Evolutionary conservation across 2,329 filamentous ascomycete species (phyloP).

Genomic region (Ciborinia camelliae): DNA sequence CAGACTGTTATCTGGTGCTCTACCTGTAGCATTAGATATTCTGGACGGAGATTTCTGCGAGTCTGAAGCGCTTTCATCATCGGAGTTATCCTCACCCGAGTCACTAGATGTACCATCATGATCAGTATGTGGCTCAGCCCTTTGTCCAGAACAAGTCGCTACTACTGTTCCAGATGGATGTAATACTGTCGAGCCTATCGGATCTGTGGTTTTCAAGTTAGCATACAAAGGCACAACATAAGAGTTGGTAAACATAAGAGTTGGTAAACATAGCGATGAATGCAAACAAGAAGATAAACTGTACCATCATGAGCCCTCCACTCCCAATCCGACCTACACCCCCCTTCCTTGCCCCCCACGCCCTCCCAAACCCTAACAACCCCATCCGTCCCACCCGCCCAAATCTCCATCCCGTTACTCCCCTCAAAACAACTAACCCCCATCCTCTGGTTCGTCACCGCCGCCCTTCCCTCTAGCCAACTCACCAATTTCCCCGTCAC

Average conservation of each 20-base stretch:
- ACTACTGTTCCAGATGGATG: constrained; percentile 37
- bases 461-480: constrained; percentile 50
- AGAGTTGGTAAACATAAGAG: too few relatives aligned
- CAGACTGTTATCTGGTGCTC: constrained; percentile 43
- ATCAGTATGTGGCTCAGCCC: constrained; percentile 21
- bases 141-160: constrained; percentile 38
- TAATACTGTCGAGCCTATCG: constrained; percentile 34
- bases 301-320: constrained; percentile 38
- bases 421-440: constrained; percentile 53
- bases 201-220: constrained; percentile 27
- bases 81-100: constrained; percentile 16
- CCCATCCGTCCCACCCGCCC: constrained; percentile 56
- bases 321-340: constrained; percentile 31
- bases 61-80: constrained; percentile 6
- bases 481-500: constrained; percentile 55
- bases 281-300: neutral
- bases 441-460: constrained; percentile 54
- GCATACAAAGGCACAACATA: neutral
- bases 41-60: constrained; percentile 1
- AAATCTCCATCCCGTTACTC: constrained; percentile 54
- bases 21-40: neutral
- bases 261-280: neutral
- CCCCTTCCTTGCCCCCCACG: constrained; percentile 49
- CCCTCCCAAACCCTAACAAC: constrained; percentile 57
- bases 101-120: constrained; percentile 21